Conservation (phyloP, 2,329 filamentous ascomycete species). For the Tetracladium maxilliforme region DNA sequence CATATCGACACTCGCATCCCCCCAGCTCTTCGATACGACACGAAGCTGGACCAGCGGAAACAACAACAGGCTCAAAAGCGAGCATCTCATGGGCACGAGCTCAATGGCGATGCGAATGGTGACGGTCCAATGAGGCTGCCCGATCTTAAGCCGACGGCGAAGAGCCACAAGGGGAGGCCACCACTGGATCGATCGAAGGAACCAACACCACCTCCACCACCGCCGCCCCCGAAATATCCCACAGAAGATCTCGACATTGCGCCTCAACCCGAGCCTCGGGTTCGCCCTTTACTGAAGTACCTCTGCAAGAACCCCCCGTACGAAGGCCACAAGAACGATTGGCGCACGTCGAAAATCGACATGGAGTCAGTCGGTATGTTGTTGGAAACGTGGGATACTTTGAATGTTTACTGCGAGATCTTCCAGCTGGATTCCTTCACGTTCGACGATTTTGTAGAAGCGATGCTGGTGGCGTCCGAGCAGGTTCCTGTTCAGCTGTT, state of each 20-base stretch:
- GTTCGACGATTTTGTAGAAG: slow-evolving; percentile 88
- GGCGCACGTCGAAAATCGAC: slow-evolving; percentile 30
- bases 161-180: slow-evolving; percentile 50
- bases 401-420: slow-evolving; percentile 96
- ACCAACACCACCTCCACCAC: slow-evolving; percentile 44
- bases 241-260: slow-evolving; percentile 84
- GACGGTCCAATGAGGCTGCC: slow-evolving; percentile 44
- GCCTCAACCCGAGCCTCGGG: slow-evolving; percentile 40
- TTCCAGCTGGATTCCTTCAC: slow-evolving; percentile 94
- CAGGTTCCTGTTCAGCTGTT: slow-evolving; percentile 71
- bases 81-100: too few relatives aligned
- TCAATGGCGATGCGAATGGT: neutral
- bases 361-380: slow-evolving; percentile 79
- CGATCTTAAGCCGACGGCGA: slow-evolving; percentile 59
- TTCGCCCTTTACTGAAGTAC: slow-evolving; percentile 65
- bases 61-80: slow-evolving; percentile 53
- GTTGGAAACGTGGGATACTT: slow-evolving; percentile 86
- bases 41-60: slow-evolving; percentile 63
- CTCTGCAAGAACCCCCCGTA: slow-evolving; percentile 53
- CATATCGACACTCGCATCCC: slow-evolving; percentile 82
- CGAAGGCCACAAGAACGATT: too few relatives aligned
- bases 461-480: slow-evolving; percentile 63
- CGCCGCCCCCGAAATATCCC: slow-evolving; percentile 78
- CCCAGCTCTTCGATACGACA: slow-evolving; percentile 66
- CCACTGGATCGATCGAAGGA: slow-evolving; percentile 25